Conservation (phyloP, 306 rosid species). For the Malus fusca region DNA sequence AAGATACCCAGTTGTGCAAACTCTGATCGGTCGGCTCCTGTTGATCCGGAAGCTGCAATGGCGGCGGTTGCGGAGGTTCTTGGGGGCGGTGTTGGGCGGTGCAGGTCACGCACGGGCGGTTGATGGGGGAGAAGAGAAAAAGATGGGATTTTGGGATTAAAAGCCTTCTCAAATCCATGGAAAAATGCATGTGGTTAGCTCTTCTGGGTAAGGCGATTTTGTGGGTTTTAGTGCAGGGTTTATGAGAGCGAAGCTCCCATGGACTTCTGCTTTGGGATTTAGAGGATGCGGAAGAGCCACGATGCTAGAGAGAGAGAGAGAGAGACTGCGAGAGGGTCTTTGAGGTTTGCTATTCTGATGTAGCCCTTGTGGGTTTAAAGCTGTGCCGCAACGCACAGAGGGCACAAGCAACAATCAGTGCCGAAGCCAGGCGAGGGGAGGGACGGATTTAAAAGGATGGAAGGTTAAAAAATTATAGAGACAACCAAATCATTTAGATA, state of each 20-base stretch:
- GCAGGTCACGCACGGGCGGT: not conserved
- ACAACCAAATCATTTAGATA: no score
- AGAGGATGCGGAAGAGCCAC: not conserved
- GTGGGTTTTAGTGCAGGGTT: not conserved
- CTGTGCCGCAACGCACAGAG: not conserved
- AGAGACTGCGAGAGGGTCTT: not conserved
- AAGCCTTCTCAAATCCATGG: not conserved
- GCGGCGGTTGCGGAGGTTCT: not conserved
- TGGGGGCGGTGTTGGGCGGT: not conserved
- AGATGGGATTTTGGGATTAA: not conserved
- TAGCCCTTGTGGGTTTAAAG: not conserved
- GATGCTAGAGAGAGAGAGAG: not conserved
- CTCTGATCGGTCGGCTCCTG: slow-evolving; percentile 13
- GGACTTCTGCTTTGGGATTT: not conserved
- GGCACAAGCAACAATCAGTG: not conserved
- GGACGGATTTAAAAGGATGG: no score
- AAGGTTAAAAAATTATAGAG: no score
- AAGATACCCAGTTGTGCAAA: slow-evolving; percentile 26
- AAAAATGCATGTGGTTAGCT: not conserved
- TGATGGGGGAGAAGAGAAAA: not conserved
- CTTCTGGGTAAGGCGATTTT: not conserved
- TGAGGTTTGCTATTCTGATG: not conserved
- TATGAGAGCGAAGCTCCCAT: not conserved
- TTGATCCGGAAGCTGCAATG: not conserved
- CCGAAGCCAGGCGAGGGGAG: no score